Conservation (phyloP, 75 land plant genomes). For the Larix kaempferi region DNA sequence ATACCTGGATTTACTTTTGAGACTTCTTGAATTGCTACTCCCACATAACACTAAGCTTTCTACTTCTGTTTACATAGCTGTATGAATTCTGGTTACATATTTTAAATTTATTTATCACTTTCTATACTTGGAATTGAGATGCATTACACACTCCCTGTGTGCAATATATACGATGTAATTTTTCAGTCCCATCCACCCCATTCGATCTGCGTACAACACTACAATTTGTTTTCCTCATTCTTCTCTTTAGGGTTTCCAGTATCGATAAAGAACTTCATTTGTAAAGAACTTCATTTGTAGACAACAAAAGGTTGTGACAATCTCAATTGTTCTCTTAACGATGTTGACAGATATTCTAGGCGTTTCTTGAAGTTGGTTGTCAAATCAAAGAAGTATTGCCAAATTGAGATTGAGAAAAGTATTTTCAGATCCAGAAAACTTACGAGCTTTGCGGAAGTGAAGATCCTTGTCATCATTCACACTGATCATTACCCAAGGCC, state of each 20-base stretch:
- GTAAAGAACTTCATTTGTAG: neutral
- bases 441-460: conserved; percentile 96
- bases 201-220: neutral
- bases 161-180: neutral
- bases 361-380: neutral
- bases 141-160: neutral
- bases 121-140: neutral
- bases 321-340: neutral
- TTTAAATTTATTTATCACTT: neutral
- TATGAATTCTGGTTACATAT: no score
- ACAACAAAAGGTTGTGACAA: neutral
- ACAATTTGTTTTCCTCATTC: neutral
- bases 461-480: conserved; percentile 90
- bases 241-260: neutral
- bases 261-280: neutral
- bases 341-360: neutral
- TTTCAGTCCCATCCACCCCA: neutral
- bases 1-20: no score
- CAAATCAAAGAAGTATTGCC: no score
- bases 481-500: conserved; percentile 97
- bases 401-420: no score
- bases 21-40: no score
- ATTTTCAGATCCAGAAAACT: neutral
- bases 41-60: no score
- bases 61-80: no score